Base-by-base conservation (phyloP, 306 rosid genomes). In the Cucurbita pepo region DNA sequence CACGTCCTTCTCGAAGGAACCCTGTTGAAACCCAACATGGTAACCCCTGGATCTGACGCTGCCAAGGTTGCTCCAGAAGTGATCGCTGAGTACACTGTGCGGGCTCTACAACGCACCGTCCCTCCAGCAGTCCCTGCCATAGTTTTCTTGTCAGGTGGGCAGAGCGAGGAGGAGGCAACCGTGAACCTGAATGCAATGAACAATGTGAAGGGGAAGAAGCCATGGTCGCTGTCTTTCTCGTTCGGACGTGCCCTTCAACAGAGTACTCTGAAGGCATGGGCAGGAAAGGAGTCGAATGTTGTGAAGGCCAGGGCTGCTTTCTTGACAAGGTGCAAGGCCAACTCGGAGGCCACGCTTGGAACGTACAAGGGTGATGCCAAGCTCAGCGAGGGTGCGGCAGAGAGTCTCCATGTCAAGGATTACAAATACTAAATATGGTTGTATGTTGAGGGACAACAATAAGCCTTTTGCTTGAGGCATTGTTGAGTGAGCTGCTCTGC, bases 11-110 rank as follows among this genome's bases (percentile, higher is more conserved):
- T 91, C 0, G 97, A 91, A 78, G 97, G 97, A 5, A 89, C 97
- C 16, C 82, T 91, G 3, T 81, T 91, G 88, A 91, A 91, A 77
- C 97, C 97, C 41, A 91, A 91, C 84, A 91, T 91, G 97, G 97
- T 89, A 7, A 91, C 97, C 30, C 97, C 96, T 0, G 96, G 97
- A 38, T 84, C 93, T 15, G 90, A 91, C 1, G 77, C 92, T 12
- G 56, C 79, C 3, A 87, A 83, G 76, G 90, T 73, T 63, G 72
- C 86, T 1, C 84, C 89, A 3, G 86, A 87, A 77, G 91, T 89
- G 19, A 79, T 91, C 6, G 97, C 93, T 8, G 85, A 91, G 79
- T 57, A 82, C 79, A 91, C 97, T 0, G 88, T 91, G 40, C 78
- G 90, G 53, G 86, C 97, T 5, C 74, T 91, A 78, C 81, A 62